A percentile compares a stretch with the other conserved stretches of the same genome.
Evolutionary conservation across 129 eudicot genomes (phyloP).

Genomic region (Flaveria bidentis): DNA sequence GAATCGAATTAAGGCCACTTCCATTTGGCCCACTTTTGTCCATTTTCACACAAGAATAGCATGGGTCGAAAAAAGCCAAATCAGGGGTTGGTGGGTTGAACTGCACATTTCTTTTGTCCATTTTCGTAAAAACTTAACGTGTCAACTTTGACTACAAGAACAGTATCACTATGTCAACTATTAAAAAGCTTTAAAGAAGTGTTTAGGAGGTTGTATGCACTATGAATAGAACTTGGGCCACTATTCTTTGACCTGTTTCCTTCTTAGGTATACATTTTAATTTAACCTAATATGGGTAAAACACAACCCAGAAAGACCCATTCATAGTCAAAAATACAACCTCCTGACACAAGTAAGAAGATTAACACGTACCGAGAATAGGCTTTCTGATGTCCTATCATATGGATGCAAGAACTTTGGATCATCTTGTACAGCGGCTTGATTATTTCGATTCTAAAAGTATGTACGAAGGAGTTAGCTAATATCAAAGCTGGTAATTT

Average conservation of each 20-base stretch:
- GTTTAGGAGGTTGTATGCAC: background rate
- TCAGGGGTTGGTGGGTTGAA: background rate
- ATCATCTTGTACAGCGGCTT: conserved; percentile 44
- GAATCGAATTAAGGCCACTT: no score
- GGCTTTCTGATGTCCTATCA: conserved; percentile 80
- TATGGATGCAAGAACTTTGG: conserved; percentile 76
- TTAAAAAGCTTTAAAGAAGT: background rate
- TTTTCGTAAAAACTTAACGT: background rate
- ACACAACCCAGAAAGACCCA: background rate
- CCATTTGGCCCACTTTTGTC: no score
- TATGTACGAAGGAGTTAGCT: conserved; percentile 13
- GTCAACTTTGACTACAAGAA: background rate
- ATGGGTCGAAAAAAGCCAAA: background rate
- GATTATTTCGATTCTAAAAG: conserved; percentile 47
- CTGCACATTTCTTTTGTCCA: background rate
- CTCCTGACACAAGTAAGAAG: conserved; percentile 1
- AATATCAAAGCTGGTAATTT: conserved; percentile 12
- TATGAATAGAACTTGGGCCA: background rate
- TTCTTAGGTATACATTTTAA: background rate
- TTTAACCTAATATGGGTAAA: background rate
- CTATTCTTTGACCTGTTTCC: background rate
- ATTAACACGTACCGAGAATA: conserved; percentile 62
- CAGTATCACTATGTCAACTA: background rate
- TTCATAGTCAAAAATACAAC: background rate
- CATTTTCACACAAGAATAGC: background rate